Conservation (phyloP, 1,139 yeast species). For the Saccharomyces hybrid region DNA sequence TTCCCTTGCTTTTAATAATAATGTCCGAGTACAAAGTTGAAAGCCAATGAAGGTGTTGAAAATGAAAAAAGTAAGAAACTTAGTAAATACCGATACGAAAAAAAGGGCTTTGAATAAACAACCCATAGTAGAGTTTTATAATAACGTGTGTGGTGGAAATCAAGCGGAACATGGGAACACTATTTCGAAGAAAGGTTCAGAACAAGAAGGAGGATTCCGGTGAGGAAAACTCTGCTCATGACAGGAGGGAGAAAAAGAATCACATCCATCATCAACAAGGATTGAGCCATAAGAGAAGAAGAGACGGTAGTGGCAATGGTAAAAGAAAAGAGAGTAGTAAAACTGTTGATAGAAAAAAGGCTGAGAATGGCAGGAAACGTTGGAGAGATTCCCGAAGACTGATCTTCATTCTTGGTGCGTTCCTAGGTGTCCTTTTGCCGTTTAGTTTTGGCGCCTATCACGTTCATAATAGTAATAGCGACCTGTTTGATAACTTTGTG, state of each 20-base stretch:
- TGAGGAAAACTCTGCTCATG: background rate
- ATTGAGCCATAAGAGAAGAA: background rate
- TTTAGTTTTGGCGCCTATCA: constrained; percentile 45
- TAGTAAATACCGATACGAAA: background rate
- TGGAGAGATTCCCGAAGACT: constrained; percentile 33
- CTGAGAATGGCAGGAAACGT: constrained; percentile 9
- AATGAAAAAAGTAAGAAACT: background rate
- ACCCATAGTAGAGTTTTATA: background rate
- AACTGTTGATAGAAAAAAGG: background rate
- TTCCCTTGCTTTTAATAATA: background rate
- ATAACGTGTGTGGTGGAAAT: background rate
- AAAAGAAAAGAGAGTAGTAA: constrained; percentile 1
- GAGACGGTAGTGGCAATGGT: background rate
- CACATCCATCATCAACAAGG: background rate
- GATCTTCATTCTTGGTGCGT: constrained; percentile 48
- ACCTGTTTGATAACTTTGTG: constrained; percentile 42
- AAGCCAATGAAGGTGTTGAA: background rate
- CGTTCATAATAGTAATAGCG: constrained; percentile 22
- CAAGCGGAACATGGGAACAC: background rate
- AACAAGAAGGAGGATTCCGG: background rate
- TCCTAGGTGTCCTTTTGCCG: constrained; percentile 61
- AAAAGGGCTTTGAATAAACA: background rate
- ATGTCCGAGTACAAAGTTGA: background rate
- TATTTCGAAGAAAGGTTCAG: background rate
- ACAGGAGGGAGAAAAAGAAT: background rate